Base-by-base conservation (phyloP, 2,329 filamentous ascomycete genomes). In the Verticillium nubilum region DNA sequence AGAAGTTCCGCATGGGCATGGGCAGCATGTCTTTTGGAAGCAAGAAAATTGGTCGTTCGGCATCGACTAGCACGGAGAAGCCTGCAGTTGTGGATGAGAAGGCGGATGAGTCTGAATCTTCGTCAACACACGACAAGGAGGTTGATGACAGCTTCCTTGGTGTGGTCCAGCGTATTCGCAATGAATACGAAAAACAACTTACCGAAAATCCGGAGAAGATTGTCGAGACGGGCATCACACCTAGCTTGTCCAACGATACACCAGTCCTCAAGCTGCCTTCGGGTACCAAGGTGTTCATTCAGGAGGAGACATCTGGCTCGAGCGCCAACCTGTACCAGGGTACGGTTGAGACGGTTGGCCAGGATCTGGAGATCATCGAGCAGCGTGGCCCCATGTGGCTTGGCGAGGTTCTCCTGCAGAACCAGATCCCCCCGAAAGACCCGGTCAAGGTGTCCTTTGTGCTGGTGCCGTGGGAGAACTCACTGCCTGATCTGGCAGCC, bases 371-470 rank as follows among this genome's bases (percentile, higher is more conserved):
- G 72, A 76, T 88, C 23, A 88, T 99, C 57, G 93, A 98, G 75
- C 89, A 91, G 68, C 85, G 88, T 47, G 92, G 89, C 5, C 94
- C 95, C 1, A 89, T 90, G 79, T 99, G 95, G 95, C 80, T 99
- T 6, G 93, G 90, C 15, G 93, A 98, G 64, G 84, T 97, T 35
- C 79, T 99, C 15, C 78, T 99, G 54, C 71, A 92, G 79, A 97
- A 97, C 71, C 83, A 86, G 70, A 85, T 91, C 9, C 91, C 92
- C 0, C 76, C 82, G 61, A 98, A 98, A 77, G 95, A 98, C n/a
- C 87, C 93, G 1, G 86, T 94, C 66, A 99, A 99, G 80, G 88
- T 98, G n/a, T 93, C 91, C 3, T 99, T 99, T 69, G 84, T 97
- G 17, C 80, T 99, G 26, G 86, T 95, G 66, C 93, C 95, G 0